These are phyloP conservation scores for Scleromitrula shiraiana DNA, from an alignment of 2,329 filamentous ascomycete species.

Conservation along the genomic window DNA sequence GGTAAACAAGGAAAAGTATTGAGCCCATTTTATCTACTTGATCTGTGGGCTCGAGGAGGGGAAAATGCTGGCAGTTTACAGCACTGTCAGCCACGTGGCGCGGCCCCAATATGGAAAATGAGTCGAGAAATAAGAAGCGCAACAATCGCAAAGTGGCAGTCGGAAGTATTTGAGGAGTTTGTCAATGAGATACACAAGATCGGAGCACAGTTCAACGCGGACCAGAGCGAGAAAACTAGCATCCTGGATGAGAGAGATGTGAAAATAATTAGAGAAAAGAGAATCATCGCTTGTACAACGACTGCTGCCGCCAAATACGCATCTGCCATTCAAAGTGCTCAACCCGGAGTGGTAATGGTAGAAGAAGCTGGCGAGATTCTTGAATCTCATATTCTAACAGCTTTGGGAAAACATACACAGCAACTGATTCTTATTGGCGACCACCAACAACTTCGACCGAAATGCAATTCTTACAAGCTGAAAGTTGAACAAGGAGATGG, in stretches of 20 bases:
- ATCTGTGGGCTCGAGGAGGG: slow-evolving; percentile 42
- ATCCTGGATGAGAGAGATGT: slow-evolving; percentile 38
- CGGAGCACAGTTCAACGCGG: slow-evolving; percentile 35
- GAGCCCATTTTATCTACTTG: slow-evolving; percentile 40
- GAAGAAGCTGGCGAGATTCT: slow-evolving; percentile 71
- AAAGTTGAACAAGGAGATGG: slow-evolving; percentile 56
- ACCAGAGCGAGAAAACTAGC: slow-evolving; percentile 35
- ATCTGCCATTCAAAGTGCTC: slow-evolving; percentile 43
- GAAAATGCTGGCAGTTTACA: slow-evolving; percentile 38
- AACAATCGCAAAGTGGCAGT: slow-evolving; percentile 37
- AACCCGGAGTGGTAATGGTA: slow-evolving; percentile 50
- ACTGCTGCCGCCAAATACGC: slow-evolving; percentile 59
- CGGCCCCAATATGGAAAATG: slow-evolving; percentile 46
- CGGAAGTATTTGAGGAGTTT: slow-evolving; percentile 42
- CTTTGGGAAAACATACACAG: slow-evolving; percentile 46
- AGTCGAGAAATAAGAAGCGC: slow-evolving; percentile 29
- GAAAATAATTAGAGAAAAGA: slow-evolving; percentile 41
- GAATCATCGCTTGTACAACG: slow-evolving; percentile 63
- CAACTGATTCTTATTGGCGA: slow-evolving; percentile 66
- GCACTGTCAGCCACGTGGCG: slow-evolving; percentile 21
- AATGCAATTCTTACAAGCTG: slow-evolving; percentile 49
- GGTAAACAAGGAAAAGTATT: slow-evolving; percentile 40
- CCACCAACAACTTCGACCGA: slow-evolving; percentile 64
- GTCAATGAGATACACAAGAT: slow-evolving; percentile 34
- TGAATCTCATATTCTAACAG: slow-evolving; percentile 57